Base-by-base conservation (phyloP, 768 basidiomycete species). In the Boletus speciosus region DNA sequence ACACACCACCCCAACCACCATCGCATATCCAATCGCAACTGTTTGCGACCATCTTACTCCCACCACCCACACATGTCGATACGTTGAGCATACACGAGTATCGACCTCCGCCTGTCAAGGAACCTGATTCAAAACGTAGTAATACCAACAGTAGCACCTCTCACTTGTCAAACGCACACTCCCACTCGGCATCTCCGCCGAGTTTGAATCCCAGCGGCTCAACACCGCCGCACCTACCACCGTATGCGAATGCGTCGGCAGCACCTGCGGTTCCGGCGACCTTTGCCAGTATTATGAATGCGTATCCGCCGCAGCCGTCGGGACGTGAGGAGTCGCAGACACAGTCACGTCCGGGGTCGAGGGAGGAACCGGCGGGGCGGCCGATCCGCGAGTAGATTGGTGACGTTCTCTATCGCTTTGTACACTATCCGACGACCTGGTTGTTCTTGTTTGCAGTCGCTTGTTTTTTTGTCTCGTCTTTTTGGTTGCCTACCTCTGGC, bases 221-320 rank as follows among this genome's bases (percentile, higher is more conserved):
- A 15, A 51, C 65, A 19, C 63, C 66, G 49, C 72, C 56, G 2
- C 41, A 47, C 12, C 56, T 52, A 8, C 62, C 60, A 19, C 70
- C 57, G 12, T 64, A 71, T 46, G 46, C 16, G 23, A 65, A 52
- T 36, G 31, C 52, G 32, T 48, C 60, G 2, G 53, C 61, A 46
- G 52, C 67, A 27, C 68, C 66, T 21, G 59, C 73, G 0, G 71
- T 79, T 9, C 78, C 82, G 2, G 72, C 83, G 27, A 79, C 83
- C 49, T 81, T 86, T 64, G 86, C 83, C 34, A 82, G 79, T 55
- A 85, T 88, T 58, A 82, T 88, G 84, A 81, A 84, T 60, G 84
- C 84, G n/a, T 86, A 85, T 65, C 77, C 82, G 9, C 66, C 72
- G 1, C 66, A 68, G 31, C 57, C 61, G 16, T 57, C 64, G 19